Percentiles rank a stretch among this genome's conserved stretches.
Evolutionary conservation across 2,329 filamentous ascomycete genomes (phyloP).

Genomic region (Macroventuria anomochaeta): DNA sequence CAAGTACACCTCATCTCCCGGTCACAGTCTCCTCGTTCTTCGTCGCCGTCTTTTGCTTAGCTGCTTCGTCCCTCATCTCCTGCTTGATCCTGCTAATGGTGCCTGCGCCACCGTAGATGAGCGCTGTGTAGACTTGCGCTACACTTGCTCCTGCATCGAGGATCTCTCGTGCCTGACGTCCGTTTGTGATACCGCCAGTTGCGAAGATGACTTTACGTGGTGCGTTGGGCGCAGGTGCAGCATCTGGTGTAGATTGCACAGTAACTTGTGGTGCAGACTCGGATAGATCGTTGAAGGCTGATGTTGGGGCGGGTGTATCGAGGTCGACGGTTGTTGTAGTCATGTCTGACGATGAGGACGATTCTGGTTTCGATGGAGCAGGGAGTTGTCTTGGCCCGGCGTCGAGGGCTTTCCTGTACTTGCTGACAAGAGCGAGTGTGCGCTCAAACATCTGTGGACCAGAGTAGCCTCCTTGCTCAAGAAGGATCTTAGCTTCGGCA

Average conservation of each 20-base stretch:
- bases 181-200: constrained; percentile 89
- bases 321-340: constrained; percentile 28
- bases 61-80: constrained; percentile 56
- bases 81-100: constrained; percentile 62
- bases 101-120: constrained; percentile 69
- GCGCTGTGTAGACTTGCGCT: constrained; percentile 87
- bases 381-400: constrained; percentile 48
- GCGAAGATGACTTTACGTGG: constrained; percentile 84
- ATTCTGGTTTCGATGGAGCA: constrained; percentile 2
- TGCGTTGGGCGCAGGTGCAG: constrained; percentile 32
- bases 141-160: constrained; percentile 89
- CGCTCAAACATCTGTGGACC: constrained; percentile 87
- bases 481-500: constrained; percentile 71
- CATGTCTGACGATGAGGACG: constrained; percentile 8
- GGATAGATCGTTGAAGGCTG: constrained; percentile 40
- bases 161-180: constrained; percentile 79
- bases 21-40: constrained; percentile 13
- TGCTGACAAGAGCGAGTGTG: constrained; percentile 77
- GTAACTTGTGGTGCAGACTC: constrained; percentile 38
- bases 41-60: constrained; percentile 30
- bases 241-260: constrained; percentile 23
- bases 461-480: constrained; percentile 86
- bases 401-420: constrained; percentile 68
- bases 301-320: constrained; percentile 28
- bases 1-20: constrained; percentile 1